A percentile compares a stretch with the other conserved stretches of the same genome.
Evolutionary conservation across 495 filamentous ascomycete species (phyloP).

Genomic region (Penicillium bovifimosum): DNA sequence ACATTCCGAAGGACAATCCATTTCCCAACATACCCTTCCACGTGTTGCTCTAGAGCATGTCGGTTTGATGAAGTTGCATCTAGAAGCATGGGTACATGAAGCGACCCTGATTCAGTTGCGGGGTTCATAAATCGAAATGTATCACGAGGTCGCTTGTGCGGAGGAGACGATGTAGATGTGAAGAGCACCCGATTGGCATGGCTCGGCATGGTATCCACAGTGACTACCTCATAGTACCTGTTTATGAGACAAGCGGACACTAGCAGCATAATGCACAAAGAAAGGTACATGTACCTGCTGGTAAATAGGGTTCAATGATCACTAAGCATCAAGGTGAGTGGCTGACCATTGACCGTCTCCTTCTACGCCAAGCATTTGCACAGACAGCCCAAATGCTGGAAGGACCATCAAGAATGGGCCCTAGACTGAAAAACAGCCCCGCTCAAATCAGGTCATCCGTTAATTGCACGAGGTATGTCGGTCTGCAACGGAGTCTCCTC

Average conservation of each 20-base stretch:
- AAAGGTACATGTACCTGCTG: not conserved
- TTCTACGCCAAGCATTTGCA: conserved; percentile 1
- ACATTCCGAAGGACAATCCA: conserved; percentile 2
- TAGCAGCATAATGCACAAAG: not conserved
- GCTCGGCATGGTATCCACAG: not conserved
- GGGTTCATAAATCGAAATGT: not conserved
- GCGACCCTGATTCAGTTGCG: not conserved
- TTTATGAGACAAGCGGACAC: not conserved
- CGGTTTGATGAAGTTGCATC: not conserved
- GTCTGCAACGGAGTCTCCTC: not conserved
- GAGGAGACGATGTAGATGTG: not conserved
- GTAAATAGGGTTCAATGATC: not conserved
- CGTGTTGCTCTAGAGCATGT: not conserved
- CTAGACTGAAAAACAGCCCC: not conserved
- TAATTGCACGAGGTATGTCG: conserved; percentile 2
- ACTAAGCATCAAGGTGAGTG: not conserved
- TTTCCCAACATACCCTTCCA: not conserved
- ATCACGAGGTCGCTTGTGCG: not conserved
- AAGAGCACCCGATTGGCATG: conserved; percentile 4
- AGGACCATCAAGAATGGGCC: not conserved
- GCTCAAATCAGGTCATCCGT: not conserved
- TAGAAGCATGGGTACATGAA: not conserved
- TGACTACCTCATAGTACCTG: no score
- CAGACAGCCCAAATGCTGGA: not conserved
- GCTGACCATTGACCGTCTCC: no score